These are phyloP conservation scores for Moringa oleifera DNA, from an alignment of 345 rosid genomes.

Conservation along the genomic window DNA sequence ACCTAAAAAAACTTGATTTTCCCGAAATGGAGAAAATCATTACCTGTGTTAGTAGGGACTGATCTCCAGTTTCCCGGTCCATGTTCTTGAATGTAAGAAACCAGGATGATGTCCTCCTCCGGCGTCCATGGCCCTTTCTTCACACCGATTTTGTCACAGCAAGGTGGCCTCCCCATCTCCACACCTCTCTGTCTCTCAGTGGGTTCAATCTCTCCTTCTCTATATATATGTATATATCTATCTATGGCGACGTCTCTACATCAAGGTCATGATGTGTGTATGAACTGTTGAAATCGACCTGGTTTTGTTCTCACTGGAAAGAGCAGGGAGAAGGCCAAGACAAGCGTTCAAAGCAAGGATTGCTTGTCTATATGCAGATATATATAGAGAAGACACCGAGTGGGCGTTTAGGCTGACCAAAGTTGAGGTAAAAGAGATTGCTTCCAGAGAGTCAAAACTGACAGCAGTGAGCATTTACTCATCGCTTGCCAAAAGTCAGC, in stretches of 20 bases:
- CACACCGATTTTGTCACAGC: slow-evolving; percentile 77
- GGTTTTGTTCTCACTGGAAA: too few relatives aligned
- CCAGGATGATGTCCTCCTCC: slow-evolving; percentile 88
- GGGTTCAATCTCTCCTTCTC: slow-evolving; percentile 7
- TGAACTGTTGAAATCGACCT: too few relatives aligned
- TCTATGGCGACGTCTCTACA: neutral
- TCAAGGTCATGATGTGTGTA: too few relatives aligned
- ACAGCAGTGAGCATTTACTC: slow-evolving; percentile 63
- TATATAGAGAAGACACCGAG: slow-evolving; percentile 16
- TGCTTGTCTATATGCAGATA: slow-evolving; percentile 13
- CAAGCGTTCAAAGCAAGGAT: slow-evolving; percentile 23
- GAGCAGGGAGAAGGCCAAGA: slow-evolving; percentile 14
- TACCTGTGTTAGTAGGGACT: slow-evolving; percentile 81
- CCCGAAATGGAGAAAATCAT: neutral
- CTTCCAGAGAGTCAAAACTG: slow-evolving; percentile 47
- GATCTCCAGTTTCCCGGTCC: slow-evolving; percentile 98
- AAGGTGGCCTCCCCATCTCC: slow-evolving; percentile 86
- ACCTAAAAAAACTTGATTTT: too few relatives aligned
- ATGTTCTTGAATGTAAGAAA: slow-evolving; percentile 82
- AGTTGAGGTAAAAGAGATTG: slow-evolving; percentile 21
- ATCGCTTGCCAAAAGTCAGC: slow-evolving; percentile 46
- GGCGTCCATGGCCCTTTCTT: slow-evolving; percentile 99
- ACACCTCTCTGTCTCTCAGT: slow-evolving; percentile 1
- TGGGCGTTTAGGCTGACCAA: slow-evolving; percentile 28
- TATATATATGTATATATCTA: slow-evolving; percentile 6